Percentiles rank a stretch among this genome's conserved stretches.
These are phyloP conservation scores for Aspergillus sp. DNA, from an alignment of 2,329 filamentous ascomycete species.

Conservation along the genomic window DNA sequence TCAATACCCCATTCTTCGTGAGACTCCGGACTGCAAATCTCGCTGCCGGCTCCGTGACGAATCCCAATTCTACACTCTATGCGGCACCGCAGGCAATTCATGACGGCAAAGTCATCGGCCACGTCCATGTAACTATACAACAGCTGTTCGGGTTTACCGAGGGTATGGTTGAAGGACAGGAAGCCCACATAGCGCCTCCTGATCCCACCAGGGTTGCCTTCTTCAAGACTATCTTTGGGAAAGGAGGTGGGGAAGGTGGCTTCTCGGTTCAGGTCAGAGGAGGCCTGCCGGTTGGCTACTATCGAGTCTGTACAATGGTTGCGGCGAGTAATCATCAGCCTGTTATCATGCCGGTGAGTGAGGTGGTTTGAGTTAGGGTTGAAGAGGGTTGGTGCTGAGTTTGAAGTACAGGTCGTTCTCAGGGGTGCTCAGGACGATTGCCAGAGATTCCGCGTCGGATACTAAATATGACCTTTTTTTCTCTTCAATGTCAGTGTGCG, in stretches of 20 bases:
- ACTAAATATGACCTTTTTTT: neutral
- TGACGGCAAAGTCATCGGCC: conserved; percentile 12
- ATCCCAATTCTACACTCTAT: conserved; percentile 10
- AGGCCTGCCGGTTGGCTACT: conserved; percentile 1
- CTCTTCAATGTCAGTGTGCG: too few species aligned
- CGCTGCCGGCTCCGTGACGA: conserved; percentile 6
- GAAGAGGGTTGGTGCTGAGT: neutral
- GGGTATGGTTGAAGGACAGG: neutral
- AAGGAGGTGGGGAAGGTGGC: neutral
- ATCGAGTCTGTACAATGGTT: conserved; percentile 15
- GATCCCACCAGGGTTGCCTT: conserved; percentile 5
- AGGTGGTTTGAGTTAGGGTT: neutral
- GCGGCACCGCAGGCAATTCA: conserved; percentile 10
- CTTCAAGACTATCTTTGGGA: conserved; percentile 7
- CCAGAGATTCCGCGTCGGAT: conserved; percentile 6
- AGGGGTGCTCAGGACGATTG: conserved; percentile 14
- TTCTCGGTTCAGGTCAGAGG: neutral
- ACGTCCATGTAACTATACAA: conserved; percentile 11
- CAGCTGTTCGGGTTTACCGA: neutral
- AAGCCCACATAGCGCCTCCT: neutral
- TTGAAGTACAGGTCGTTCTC: neutral
- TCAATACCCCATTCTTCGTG: neutral
- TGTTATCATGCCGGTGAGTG: conserved; percentile 16
- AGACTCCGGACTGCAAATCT: conserved; percentile 6
- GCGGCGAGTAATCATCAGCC: conserved; percentile 14